Evolutionary conservation across 371 early-diverging fungal genomes (phyloP), one percentile per base, ranked within the genome.

Genomic region (Syncephalastrum sp.): DNA sequence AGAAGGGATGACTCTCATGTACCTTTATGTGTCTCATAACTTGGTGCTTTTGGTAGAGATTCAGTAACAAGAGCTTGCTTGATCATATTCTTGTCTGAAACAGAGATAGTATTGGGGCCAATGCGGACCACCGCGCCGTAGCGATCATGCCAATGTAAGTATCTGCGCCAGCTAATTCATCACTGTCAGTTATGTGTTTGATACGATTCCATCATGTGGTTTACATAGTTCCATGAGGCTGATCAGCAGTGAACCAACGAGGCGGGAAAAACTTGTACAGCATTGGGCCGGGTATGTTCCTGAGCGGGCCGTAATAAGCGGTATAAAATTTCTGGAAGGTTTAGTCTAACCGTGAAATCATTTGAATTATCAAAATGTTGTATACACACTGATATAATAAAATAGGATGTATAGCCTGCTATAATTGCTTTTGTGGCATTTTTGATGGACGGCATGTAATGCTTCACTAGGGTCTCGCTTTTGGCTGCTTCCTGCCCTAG

Each of bases 51-150:
- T 47, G 27, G 57, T 1, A 56, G 41, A 42, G 47, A 47, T 13
- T 56, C 48, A 12, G 24, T 19, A 7, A 23, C 14, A 17, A 67
- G 56, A 16, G 63, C 50, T 46, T 67, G 60, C 47, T 63, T 67
- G 46, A 67, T 25, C 60, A 63, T 59, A 12, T 47, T 25, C 57
- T 67, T 67, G 50, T 67, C 68, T 7, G 60, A 46, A 4, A 67
- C 47, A 33, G 49, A 54, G 19, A 67, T 46, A 4, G 23, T 21
- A 8, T 27, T 45, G 16, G 53, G 54, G n/a, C 54, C 56, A 12
- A 60, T 13, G 27, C 60, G 59, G 17, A 63, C 60, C 8, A 60
- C 50, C 2, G 55, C 50, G 5, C 68, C 68, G 50, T 63, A 67
- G 19, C 54, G 58, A 16, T 55, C 56, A 24, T 63, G 59, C 23